phyloP scores from a whole-genome alignment of 352 stramenopile species.

The Lagenidium giganteum region DNA sequence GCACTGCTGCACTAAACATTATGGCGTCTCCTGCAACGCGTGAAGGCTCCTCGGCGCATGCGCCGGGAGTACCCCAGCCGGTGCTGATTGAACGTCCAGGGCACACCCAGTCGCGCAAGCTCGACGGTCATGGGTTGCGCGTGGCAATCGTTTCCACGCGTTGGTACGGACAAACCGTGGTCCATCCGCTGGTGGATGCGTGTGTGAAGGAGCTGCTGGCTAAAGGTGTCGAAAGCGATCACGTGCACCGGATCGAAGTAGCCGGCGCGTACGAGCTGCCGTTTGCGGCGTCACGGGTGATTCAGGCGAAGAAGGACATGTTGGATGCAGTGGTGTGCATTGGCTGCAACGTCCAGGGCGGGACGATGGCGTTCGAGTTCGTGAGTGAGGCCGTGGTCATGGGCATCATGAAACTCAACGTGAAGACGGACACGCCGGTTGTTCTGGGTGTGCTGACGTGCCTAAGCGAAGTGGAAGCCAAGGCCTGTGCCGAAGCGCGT shows the following conservation, averaged over 20 bases:
- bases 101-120: background rate
- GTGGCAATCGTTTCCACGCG: no score
- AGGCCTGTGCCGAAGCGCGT: constrained; percentile 3
- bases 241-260: no score
- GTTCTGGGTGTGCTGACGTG: background rate
- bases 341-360: background rate
- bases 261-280: background rate
- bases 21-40: no score
- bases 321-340: background rate
- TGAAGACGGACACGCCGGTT: background rate
- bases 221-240: background rate
- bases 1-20: no score
- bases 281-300: background rate
- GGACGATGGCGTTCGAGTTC: background rate
- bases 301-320: background rate
- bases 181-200: no score
- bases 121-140: background rate
- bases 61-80: no score
- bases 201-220: background rate
- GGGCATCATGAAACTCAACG: background rate
- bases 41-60: no score
- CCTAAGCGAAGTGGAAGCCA: background rate
- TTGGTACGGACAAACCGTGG: no score
- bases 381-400: background rate
- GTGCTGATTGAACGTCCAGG: background rate